These are phyloP conservation scores for Phytophthora hibernalis DNA, from an alignment of 352 stramenopile genomes.

Conservation along the genomic window DNA sequence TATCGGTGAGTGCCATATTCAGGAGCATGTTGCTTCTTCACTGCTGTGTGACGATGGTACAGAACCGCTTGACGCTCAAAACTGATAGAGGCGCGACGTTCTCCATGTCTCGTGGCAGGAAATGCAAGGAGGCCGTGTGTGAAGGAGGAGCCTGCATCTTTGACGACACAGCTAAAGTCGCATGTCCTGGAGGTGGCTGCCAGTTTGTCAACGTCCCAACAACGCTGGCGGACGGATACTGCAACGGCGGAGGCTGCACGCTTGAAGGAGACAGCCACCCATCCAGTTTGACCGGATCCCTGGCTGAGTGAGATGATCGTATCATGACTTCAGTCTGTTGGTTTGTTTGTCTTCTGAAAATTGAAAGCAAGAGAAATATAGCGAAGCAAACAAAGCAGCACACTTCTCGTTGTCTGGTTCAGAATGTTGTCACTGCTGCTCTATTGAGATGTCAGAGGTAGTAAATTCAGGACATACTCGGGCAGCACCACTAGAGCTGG, in stretches of 20 bases:
- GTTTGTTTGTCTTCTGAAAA: no score
- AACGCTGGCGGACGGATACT: constrained; percentile 64
- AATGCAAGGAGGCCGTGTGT: constrained; percentile 57
- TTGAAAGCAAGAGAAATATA: not conserved
- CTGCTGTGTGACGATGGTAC: not conserved
- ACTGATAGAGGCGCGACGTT: constrained; percentile 42
- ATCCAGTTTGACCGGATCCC: constrained; percentile 41
- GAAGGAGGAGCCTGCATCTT: constrained; percentile 65
- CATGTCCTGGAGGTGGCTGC: constrained; percentile 61
- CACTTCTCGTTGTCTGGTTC: no score
- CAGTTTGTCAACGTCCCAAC: constrained; percentile 52
- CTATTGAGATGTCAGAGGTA: not conserved
- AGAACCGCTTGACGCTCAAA: constrained; percentile 17
- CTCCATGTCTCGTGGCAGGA: constrained; percentile 39
- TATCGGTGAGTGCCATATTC: constrained; percentile 49
- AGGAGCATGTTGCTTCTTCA: not conserved
- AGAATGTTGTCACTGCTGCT: no score
- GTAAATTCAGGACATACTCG: no score
- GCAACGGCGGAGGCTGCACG: constrained; percentile 55
- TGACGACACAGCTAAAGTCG: constrained; percentile 40
- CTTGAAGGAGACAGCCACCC: constrained; percentile 56
- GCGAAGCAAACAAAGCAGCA: not conserved
- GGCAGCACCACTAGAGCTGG: not conserved
- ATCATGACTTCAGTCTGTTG: no score
- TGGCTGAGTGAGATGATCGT: constrained; percentile 47